Base-by-base conservation (phyloP, 2,329 filamentous ascomycete genomes). In the Penicillium sp. region DNA sequence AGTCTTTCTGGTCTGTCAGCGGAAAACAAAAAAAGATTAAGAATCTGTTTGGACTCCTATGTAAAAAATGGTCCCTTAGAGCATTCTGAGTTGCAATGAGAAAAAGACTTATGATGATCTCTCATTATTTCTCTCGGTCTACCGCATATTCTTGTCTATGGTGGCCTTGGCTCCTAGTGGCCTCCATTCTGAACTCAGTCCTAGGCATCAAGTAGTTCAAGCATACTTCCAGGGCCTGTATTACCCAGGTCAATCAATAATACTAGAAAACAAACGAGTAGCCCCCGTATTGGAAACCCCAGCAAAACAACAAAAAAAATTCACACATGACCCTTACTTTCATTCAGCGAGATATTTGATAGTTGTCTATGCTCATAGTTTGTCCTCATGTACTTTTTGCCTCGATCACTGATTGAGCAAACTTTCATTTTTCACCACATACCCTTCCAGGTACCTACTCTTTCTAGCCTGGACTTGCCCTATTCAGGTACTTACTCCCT, bases 21-120 rank as follows among this genome's bases (percentile, higher is more conserved):
- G 56, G 35, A 54, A 64, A 62, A 62, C 31, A 48, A 60, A 52
- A 60, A 61, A 61, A 62, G 58, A 56, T 59, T 49, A 64, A 61
- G 59, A 61, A 64, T 58, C 54, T 65, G 55, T 53, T 64, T 60
- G 61, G 60, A 59, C 59, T 61, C 49, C 59, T 62, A 62, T 66
- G 65, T 67, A 67, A 62, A 67, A 64, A 52, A 66, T 61, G 58
- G 60, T 52, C 62, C 53, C 55, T 65, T 66, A 67, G 64, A 67
- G 58, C 51, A 57, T 57, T 60, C 55, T 54, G 56, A 61, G 59
- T 64, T 61, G 54, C 60, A 65, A 65, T 63, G 62, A 66, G 61
- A 61, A 65, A 65, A 67, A 58, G 57, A 63, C 60, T 66, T 63
- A 66, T 57, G 63, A 66, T 57, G 61, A 67, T 63, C 49, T 58